These are phyloP conservation scores for Backusella mclennaniae DNA, from an alignment of 192 early-diverging fungal genomes.

Conservation along the genomic window DNA sequence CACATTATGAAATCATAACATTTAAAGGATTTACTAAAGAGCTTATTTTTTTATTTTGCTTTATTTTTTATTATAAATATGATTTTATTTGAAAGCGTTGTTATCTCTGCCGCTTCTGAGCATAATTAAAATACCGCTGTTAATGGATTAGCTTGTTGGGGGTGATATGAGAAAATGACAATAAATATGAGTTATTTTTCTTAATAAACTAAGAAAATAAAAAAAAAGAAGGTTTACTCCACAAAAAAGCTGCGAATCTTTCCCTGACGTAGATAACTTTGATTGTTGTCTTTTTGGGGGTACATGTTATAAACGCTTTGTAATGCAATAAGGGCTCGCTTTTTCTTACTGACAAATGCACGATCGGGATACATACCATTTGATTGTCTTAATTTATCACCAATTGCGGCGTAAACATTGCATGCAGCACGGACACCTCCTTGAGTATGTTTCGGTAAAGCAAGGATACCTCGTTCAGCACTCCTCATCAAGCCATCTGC, in stretches of 20 bases:
- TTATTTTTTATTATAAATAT: no score
- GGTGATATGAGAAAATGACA: neutral
- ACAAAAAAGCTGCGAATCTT: conserved; percentile 22
- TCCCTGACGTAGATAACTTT: neutral
- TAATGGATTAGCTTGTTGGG: neutral
- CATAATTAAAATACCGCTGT: neutral
- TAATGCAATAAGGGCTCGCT: conserved; percentile 13
- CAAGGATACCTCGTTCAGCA: conserved; percentile 29
- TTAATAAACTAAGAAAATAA: conserved; percentile 10
- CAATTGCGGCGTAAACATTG: conserved; percentile 45
- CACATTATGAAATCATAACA: neutral
- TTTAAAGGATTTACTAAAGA: neutral
- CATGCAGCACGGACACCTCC: conserved; percentile 44
- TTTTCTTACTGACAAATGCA: conserved; percentile 24
- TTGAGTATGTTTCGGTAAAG: conserved; percentile 32
- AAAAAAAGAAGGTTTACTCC: conserved; percentile 14
- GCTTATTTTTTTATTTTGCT: neutral
- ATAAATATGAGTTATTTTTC: neutral
- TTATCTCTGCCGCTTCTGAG: neutral
- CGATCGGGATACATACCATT: conserved; percentile 35
- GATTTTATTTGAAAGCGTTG: neutral
- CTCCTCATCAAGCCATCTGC: conserved; percentile 23
- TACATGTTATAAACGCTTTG: conserved; percentile 21
- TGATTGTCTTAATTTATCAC: conserved; percentile 23
- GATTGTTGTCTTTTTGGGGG: neutral